phyloP scores from a whole-genome alignment of 768 basidiomycete genomes.

The Leccinellum luteum region DNA sequence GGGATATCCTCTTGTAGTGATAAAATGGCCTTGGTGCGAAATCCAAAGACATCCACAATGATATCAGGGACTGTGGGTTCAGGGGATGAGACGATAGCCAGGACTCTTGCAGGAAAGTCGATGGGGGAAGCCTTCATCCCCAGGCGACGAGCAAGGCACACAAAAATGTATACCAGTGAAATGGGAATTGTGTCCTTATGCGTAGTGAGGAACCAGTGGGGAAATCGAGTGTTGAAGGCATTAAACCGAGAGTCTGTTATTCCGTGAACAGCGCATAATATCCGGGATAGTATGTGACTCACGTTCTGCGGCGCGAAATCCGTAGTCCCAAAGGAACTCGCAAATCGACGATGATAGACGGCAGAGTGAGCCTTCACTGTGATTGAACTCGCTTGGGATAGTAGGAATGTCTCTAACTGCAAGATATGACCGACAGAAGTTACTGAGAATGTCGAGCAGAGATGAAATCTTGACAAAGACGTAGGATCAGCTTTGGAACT shows the following conservation, averaged over 20 bases:
- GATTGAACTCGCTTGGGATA: slow-evolving; percentile 30
- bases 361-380: slow-evolving; percentile 27
- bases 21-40: slow-evolving; percentile 32
- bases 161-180: slow-evolving; percentile 57
- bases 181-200: slow-evolving; percentile 55
- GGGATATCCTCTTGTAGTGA: slow-evolving; percentile 38
- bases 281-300: slow-evolving; percentile 12
- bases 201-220: slow-evolving; percentile 53
- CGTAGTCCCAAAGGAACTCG: slow-evolving; percentile 46
- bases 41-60: slow-evolving; percentile 49
- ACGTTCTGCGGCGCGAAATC: slow-evolving; percentile 47
- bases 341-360: slow-evolving; percentile 44
- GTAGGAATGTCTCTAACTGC: slow-evolving; percentile 24
- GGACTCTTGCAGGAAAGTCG: slow-evolving; percentile 54
- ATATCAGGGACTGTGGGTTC: slow-evolving; percentile 36
- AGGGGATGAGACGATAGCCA: slow-evolving; percentile 46
- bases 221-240: slow-evolving; percentile 52
- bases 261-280: background rate
- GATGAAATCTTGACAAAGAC: slow-evolving; percentile 35
- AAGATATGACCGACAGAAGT: slow-evolving; percentile 41
- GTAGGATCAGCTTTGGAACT: background rate
- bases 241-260: slow-evolving; percentile 38
- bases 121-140: slow-evolving; percentile 52
- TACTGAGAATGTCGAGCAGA: slow-evolving; percentile 39
- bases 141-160: slow-evolving; percentile 49